Base-by-base conservation (phyloP, 768 basidiomycete species). In the Rhizopogon vulgaris region DNA sequence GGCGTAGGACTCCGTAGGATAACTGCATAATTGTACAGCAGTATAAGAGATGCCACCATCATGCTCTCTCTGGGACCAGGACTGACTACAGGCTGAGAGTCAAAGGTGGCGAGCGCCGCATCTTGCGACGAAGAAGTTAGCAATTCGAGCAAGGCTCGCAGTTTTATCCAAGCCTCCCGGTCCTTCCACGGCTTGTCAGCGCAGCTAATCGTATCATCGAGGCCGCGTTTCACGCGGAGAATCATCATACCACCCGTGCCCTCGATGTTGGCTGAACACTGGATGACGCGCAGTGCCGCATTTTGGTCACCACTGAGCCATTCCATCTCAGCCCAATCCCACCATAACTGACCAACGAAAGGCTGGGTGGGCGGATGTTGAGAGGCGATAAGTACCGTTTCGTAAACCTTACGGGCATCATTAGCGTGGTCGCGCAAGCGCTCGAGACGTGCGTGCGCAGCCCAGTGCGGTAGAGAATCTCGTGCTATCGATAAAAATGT, bases 251-350 rank as follows among this genome's bases (percentile, higher is more conserved):
- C 78, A 11, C 73, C 73, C 0, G 72, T 63, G 11, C 79, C 79
- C 47, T 80, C 73, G 32, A 83, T 68, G 3, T 74, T 78, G 11
- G 74, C 78, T 9, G 83, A 76, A 18, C 73, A 76, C 41, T 84
- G 63, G 39, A 84, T 72, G 30, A 86, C 73, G 34, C 74, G 69
- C 36, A 81, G 63, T 12, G 84, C 76, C 32, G 75, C 71, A 30
- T 79, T 75, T 17, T 70, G 61, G 30, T 75, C 58, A 1, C 80
- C 77, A 12, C 71, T 64, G 10, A 89, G 63, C 90, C 90, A 93
- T 65, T 90, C 89, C 77, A 89, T 78, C 59, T 92, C 84, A 1
- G 84, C 85, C 87, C 88, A 92, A 58, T 84, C 80, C 82, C 83
- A 90, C 86, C 86, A 92, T 54, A 92, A 62, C 51, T 64, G 65